phyloP scores from a whole-genome alignment of 164 flowering plant species.

The Magnolia sinica region DNA sequence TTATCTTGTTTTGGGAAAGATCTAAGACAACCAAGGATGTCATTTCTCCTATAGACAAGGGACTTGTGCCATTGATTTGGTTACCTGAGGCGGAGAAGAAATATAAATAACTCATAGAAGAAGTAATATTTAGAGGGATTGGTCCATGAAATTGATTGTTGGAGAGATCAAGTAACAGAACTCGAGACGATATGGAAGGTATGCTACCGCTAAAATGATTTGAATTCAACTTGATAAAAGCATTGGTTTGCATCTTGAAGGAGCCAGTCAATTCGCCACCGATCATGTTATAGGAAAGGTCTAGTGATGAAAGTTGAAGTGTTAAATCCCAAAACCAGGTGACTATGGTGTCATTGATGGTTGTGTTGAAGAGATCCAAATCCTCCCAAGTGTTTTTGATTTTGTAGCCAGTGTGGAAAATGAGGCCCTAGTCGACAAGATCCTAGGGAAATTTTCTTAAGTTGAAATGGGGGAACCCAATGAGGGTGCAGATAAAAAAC shows the following conservation, averaged over 20 bases:
- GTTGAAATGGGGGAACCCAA: slow-evolving; percentile 19
- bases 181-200: not conserved
- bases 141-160: slow-evolving; percentile 8
- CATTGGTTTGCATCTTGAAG: not conserved
- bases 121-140: not conserved
- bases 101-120: not conserved
- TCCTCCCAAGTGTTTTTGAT: not conserved
- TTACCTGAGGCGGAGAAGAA: slow-evolving; percentile 3
- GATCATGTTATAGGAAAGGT: slow-evolving; percentile 8
- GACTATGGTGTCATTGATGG: slow-evolving; percentile 7
- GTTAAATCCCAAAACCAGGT: slow-evolving; percentile 12
- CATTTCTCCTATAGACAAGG: slow-evolving; percentile 11
- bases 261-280: not conserved
- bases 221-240: not conserved
- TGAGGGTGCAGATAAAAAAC: not conserved
- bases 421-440: slow-evolving; percentile 6
- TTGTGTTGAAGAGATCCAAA: not conserved
- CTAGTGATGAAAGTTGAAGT: not conserved
- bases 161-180: not conserved
- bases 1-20: not conserved
- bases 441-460: not conserved
- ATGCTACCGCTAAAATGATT: slow-evolving; percentile 6
- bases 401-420: slow-evolving; percentile 17
- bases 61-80: slow-evolving; percentile 10
- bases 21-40: not conserved